Evolutionary conservation across 768 basidiomycete genomes (phyloP).

Genomic region (Basidioascus undulatus): DNA sequence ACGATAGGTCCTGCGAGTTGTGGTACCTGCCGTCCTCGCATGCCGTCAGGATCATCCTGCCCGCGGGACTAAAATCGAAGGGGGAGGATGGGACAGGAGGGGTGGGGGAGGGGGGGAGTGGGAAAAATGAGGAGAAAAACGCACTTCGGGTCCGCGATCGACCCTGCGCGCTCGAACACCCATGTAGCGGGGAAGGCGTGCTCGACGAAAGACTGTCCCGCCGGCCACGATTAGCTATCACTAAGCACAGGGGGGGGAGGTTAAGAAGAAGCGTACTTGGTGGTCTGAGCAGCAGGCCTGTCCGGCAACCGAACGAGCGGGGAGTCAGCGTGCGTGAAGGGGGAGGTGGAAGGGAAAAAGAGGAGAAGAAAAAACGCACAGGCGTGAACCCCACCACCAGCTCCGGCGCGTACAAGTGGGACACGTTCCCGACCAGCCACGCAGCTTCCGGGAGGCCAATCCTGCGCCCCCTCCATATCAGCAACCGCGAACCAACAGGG

Average conservation of each 20-base stretch:
- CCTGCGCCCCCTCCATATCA: too few relatives aligned
- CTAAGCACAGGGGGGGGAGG: not conserved
- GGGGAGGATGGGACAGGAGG: not conserved
- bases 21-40: too few relatives aligned
- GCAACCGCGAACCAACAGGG: not conserved
- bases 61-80: too few relatives aligned
- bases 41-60: too few relatives aligned
- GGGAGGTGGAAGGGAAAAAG: slow-evolving; percentile 1
- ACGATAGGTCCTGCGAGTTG: slow-evolving; percentile 44
- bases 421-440: slow-evolving; percentile 47
- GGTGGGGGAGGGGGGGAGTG: not conserved
- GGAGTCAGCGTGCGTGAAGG: not conserved
- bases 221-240: slow-evolving; percentile 1
- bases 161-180: slow-evolving; percentile 67
- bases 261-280: slow-evolving; percentile 26
- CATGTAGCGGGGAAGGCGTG: slow-evolving; percentile 69
- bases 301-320: too few relatives aligned
- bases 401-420: slow-evolving; percentile 58
- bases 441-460: slow-evolving; percentile 57
- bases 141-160: slow-evolving; percentile 71
- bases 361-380: slow-evolving; percentile 20
- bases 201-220: slow-evolving; percentile 41
- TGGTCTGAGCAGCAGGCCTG: slow-evolving; percentile 81
- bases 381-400: slow-evolving; percentile 40
- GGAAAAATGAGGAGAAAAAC: slow-evolving; percentile 42